Evolutionary conservation across 192 early-diverging fungal genomes (phyloP).

Genomic region (Podila minutissima): DNA sequence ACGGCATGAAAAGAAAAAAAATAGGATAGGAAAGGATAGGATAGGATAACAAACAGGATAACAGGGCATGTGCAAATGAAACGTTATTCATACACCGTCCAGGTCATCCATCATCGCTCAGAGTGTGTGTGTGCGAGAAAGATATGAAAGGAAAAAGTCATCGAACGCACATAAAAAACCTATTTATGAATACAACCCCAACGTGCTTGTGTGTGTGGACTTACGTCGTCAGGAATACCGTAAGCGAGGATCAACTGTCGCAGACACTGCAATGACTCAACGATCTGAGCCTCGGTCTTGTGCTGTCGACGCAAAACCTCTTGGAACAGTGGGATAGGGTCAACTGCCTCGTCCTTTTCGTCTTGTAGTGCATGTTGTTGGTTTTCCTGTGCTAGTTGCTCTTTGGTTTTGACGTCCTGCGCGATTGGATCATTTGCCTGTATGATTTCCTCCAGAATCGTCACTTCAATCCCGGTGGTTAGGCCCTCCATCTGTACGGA

Average conservation of each 20-base stretch:
- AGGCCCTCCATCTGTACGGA: background rate
- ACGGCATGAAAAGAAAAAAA: background rate
- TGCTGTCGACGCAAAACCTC: conserved; percentile 60
- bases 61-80: background rate
- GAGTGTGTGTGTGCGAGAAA: background rate
- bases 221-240: conserved; percentile 66
- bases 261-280: conserved; percentile 63
- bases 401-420: background rate
- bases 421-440: background rate
- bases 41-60: conserved; percentile 1
- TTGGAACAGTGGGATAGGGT: conserved; percentile 48
- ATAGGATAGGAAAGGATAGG: background rate
- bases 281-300: conserved; percentile 63
- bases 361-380: background rate
- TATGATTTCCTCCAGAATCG: background rate
- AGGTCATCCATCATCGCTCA: background rate
- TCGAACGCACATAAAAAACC: background rate
- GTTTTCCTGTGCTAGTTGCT: background rate
- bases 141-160: background rate
- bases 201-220: background rate
- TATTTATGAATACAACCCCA: conserved; percentile 9
- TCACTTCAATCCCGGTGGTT: background rate
- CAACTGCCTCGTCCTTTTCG: background rate
- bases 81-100: background rate
- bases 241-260: conserved; percentile 65